phyloP scores from a whole-genome alignment of 441 rosid genomes.

The Breynia disticha region DNA sequence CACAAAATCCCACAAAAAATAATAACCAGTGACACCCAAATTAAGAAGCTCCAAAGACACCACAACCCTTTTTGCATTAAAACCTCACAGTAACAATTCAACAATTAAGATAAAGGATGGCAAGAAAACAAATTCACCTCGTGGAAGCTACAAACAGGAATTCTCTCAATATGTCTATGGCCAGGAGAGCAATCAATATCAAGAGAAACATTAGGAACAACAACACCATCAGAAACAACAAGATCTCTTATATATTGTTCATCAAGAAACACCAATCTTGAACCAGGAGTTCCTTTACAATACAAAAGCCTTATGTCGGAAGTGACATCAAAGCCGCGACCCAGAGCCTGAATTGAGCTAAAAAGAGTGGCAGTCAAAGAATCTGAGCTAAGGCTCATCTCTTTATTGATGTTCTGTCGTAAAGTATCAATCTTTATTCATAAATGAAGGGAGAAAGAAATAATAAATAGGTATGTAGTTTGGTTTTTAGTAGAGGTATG shows the following conservation, averaged over 20 bases:
- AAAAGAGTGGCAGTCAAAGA: conserved; percentile 64
- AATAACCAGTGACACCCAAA: background rate
- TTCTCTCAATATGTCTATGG: conserved; percentile 33
- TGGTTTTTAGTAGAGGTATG: background rate
- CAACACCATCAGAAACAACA: conserved; percentile 35
- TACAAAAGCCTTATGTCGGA: conserved; percentile 92
- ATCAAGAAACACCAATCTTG: conserved; percentile 66
- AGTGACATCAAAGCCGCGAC: conserved; percentile 95
- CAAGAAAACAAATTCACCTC: conserved; percentile 32
- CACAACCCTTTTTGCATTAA: too few relatives aligned
- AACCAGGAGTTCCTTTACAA: conserved; percentile 93
- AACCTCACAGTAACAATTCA: too few relatives aligned
- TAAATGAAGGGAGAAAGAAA: background rate
- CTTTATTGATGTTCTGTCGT: conserved; percentile 5
- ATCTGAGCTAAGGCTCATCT: conserved; percentile 41
- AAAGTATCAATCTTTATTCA: background rate
- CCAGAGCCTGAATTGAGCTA: conserved; percentile 89
- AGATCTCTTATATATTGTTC: conserved; percentile 59
- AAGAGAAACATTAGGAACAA: conserved; percentile 49
- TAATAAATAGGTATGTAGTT: background rate
- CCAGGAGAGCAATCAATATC: conserved; percentile 58
- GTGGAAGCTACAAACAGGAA: conserved; percentile 60
- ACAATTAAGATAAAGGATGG: background rate
- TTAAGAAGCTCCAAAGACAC: background rate
- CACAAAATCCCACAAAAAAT: background rate